Percentiles rank a stretch among this genome's conserved stretches.
phyloP scores from a whole-genome alignment of 2,329 filamentous ascomycete genomes.

The Fusarium goolgardi region DNA sequence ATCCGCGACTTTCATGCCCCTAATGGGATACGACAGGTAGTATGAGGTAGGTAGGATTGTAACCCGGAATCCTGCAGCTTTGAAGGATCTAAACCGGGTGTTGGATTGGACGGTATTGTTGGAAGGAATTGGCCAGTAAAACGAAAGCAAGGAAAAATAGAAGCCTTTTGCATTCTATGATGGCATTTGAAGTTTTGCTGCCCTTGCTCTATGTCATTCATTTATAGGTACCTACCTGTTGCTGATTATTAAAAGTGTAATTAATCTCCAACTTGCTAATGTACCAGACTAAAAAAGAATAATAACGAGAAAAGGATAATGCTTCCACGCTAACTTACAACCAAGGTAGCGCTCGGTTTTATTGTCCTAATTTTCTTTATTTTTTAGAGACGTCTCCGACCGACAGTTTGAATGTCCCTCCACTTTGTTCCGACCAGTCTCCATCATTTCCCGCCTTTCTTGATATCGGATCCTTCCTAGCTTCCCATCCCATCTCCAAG shows the following conservation, averaged over 20 bases:
- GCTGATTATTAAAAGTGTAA: neutral
- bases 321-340: slow-evolving; percentile 10
- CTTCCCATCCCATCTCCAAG: slow-evolving; percentile 7
- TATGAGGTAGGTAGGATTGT: neutral
- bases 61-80: slow-evolving; percentile 12
- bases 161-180: neutral
- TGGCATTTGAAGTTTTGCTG: slow-evolving; percentile 1
- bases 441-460: slow-evolving; percentile 37
- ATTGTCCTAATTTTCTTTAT: slow-evolving; percentile 20
- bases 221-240: no score
- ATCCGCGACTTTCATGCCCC: slow-evolving; percentile 15
- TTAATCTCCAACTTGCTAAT: slow-evolving; percentile 9
- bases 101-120: slow-evolving; percentile 5
- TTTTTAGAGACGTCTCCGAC: slow-evolving; percentile 17
- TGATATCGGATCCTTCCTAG: neutral
- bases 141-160: neutral
- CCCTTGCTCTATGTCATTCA: neutral
- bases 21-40: neutral
- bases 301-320: neutral
- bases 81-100: slow-evolving; percentile 18
- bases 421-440: slow-evolving; percentile 38
- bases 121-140: slow-evolving; percentile 30
- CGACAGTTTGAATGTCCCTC: slow-evolving; percentile 39
- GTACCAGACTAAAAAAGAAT: neutral
- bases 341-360: slow-evolving; percentile 10